Base-by-base conservation (phyloP, 2,329 filamentous ascomycete genomes). In the Aspergillus novofumigatus region DNA sequence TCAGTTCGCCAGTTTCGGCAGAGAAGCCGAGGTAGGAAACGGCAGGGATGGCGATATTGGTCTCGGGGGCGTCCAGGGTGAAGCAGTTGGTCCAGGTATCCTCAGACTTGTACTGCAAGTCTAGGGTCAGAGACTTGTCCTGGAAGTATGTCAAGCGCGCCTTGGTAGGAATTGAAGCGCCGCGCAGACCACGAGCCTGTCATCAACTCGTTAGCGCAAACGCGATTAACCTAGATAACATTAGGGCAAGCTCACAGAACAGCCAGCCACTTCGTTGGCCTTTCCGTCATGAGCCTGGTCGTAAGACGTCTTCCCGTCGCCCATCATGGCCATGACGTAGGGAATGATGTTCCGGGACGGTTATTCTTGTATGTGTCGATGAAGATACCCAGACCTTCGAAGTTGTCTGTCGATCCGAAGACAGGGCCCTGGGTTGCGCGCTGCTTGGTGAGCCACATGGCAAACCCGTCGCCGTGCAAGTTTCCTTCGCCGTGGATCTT, bases 361-460 rank as follows among this genome's bases (percentile, higher is more conserved):
- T 97, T 96, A 81, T 99, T 99, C 86, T 99, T 99, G 83, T 99
- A 99, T 48, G 94, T 99, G 74, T 99, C 94, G 78, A 99, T 85
- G 80, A 97, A 97, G 75, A 99, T 83, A 54, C 92, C 94, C 49
- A 99, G 83, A 4, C 94, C 94, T 74, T 99, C 93, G 67, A 97
- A 99, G 62, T 85, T 85, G 77, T 99, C 93, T 29, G 83, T 81
- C 65, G 87, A 88, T 52, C 94, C 94, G 75, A 99, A 99, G 41
- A 99, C 93, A 10, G 86, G 83, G 17, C 94, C 94, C 58, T 81
- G 77, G 66, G 87, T 83, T 32, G 85, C 92, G 63, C 94, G 90
- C 77, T 96, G 87, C 77, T 96, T 96, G 65, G 93, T 97, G 70
- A 99, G 83, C 94, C 94, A 99, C 84, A 99, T 89, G 62, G 94